Conservation (phyloP, 495 filamentous ascomycete species). For the Aspergillus nidulans region DNA sequence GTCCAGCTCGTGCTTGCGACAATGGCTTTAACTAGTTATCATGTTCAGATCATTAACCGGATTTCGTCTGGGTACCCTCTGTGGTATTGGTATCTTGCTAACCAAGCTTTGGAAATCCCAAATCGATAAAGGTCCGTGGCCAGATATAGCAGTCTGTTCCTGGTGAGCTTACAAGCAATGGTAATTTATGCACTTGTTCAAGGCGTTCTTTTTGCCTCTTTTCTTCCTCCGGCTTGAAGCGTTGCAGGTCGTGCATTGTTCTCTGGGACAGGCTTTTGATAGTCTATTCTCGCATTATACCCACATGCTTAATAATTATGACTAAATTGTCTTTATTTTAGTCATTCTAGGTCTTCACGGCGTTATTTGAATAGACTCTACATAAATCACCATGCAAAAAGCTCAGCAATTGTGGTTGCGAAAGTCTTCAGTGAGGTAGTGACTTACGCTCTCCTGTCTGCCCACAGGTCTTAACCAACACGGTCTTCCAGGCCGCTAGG, state of each 20-base stretch:
- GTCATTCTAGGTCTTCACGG: no score
- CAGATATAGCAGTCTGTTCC: conserved; percentile 20
- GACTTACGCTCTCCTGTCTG: no score
- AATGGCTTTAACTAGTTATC: conserved; percentile 69
- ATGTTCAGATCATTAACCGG: conserved; percentile 89
- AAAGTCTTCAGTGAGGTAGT: no score
- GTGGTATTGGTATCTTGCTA: conserved; percentile 80
- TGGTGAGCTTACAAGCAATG: conserved; percentile 58
- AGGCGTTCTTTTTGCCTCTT: conserved; percentile 79
- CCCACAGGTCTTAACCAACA: no score
- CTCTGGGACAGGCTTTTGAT: neutral
- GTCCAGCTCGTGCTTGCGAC: conserved; percentile 68
- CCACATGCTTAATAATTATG: no score
- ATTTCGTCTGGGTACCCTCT: conserved; percentile 85
- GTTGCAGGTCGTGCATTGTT: no score
- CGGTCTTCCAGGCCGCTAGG: no score
- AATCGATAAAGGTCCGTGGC: neutral
- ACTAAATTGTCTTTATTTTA: no score
- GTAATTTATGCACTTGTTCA: conserved; percentile 79
- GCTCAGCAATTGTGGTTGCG: no score
- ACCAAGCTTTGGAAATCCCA: conserved; percentile 23
- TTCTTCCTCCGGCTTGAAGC: conserved; percentile 78
- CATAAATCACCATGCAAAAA: no score
- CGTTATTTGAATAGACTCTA: no score
- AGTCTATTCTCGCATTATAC: neutral